Base-by-base conservation (phyloP, 116 monocot species). In the Iris pallida region DNA sequence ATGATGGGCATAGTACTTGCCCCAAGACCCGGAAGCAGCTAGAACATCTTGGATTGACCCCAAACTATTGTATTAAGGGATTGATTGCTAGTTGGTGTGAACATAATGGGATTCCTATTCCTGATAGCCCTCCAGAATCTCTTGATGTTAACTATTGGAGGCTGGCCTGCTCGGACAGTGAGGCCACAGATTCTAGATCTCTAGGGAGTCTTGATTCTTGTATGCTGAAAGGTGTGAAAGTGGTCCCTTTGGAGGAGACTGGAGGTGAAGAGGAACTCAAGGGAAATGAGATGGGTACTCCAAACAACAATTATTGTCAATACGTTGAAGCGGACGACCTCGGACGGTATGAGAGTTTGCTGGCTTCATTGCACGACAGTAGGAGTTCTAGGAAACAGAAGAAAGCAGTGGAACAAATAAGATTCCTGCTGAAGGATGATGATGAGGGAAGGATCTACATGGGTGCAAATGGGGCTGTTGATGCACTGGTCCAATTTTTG, bases 11-110 rank as follows among this genome's bases (percentile, higher is more conserved):
- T 18, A 73, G 69, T 45, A 73, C 84, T 40, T 91, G 91, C 51
- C 91, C 91, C 3, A 91, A 87, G 65, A 82, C 87, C 43, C 79
- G 76, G 49, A 87, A 87, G 42, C 58, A 77, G 55, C 77, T 91
- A 0, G 43, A 61, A 2, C 81, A 91, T 59, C 79, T 84, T 45
- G 68, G 55, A 53, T 73, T 91, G 48, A 91, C 87, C 41, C 84
- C 91, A 53, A 91, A 91, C 61, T 82, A 87, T 62, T 79, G 82
- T 67, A 84, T 87, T 11, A 91, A 91, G 66, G 79, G 78, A 5
- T 71, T 91, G 30, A 91, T 91, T 59, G 81, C 75, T 19, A 91
- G 82, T 65, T 91, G 91, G 91, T 91, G 91, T 73, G 84, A 84
- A 57, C 84, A 66, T 7, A 84, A 86, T 66, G 73, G 77, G 10